phyloP scores from a whole-genome alignment of 495 filamentous ascomycete genomes.

The Podospora didyma region DNA sequence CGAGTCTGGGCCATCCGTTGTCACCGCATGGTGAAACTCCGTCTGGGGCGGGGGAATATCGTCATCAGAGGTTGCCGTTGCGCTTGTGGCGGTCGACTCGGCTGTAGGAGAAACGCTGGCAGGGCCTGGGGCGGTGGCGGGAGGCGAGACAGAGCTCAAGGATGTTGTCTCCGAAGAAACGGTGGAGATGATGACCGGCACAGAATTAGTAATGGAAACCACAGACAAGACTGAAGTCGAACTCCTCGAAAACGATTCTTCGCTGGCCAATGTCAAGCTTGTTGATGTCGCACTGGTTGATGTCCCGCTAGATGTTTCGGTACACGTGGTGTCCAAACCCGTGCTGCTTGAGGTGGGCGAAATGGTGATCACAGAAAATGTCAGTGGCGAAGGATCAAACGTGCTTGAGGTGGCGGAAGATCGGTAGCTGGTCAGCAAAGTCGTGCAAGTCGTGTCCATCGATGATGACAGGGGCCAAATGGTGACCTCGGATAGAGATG shows the following conservation, averaged over 20 bases:
- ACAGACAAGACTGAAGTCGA: neutral
- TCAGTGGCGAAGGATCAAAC: neutral
- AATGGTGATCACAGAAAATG: conserved; percentile 2
- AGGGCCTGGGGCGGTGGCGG: neutral
- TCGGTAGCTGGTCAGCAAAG: conserved; percentile 9
- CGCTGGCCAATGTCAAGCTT: neutral
- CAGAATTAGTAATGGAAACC: too few relatives aligned
- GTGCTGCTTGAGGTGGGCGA: neutral
- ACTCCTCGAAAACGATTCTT: neutral
- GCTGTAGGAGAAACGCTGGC: neutral
- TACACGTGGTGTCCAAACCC: conserved; percentile 4
- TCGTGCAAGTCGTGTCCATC: conserved; percentile 12
- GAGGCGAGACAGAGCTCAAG: too few relatives aligned
- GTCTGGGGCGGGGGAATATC: conserved; percentile 15
- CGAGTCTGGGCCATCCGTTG: neutral
- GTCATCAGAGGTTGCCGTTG: neutral
- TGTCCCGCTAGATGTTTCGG: neutral
- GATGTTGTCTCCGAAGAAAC: too few relatives aligned
- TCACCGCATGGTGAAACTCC: conserved; percentile 12
- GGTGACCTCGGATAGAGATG: conserved; percentile 13
- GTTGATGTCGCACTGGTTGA: neutral
- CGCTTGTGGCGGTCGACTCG: neutral
- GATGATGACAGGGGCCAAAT: conserved; percentile 11
- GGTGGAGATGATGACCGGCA: too few relatives aligned
- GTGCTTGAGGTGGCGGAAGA: neutral